phyloP scores from a whole-genome alignment of 192 early-diverging fungal genomes.

The Lunasporangiospora selenospora region DNA sequence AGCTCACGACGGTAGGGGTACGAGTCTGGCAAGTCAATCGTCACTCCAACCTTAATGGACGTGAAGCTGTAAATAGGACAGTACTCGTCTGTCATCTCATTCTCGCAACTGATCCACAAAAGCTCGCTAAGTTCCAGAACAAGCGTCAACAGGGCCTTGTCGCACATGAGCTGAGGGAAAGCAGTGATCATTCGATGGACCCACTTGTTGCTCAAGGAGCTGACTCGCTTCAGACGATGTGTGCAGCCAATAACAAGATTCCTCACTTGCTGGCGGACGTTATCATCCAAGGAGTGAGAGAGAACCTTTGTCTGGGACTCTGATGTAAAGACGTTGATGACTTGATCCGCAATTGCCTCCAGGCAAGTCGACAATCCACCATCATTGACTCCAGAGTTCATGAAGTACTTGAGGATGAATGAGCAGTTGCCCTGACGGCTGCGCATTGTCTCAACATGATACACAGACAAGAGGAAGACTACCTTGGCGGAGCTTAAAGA shows the following conservation, averaged over 20 bases:
- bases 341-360: constrained; percentile 78
- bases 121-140: constrained; percentile 88
- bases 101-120: constrained; percentile 79
- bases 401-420: constrained; percentile 79
- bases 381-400: constrained; percentile 82
- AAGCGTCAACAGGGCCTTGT: constrained; percentile 67
- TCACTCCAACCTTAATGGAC: constrained; percentile 63
- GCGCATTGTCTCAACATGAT: constrained; percentile 85
- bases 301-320: constrained; percentile 52
- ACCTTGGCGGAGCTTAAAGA: constrained; percentile 71
- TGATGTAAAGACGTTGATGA: constrained; percentile 54
- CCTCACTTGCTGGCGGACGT: constrained; percentile 57
- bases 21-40: constrained; percentile 75
- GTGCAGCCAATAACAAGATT: constrained; percentile 70
- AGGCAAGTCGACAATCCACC: constrained; percentile 76
- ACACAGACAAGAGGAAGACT: constrained; percentile 83
- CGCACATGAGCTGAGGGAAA: constrained; percentile 82
- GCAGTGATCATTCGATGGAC: constrained; percentile 62
- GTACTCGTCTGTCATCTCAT: constrained; percentile 78
- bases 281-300: constrained; percentile 52
- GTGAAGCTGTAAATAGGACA: constrained; percentile 74
- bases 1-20: constrained; percentile 74
- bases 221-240: constrained; percentile 73
- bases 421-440: constrained; percentile 71
- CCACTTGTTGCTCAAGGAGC: constrained; percentile 67